These are phyloP conservation scores for Castanea crenata DNA, from an alignment of 306 rosid species.

Conservation along the genomic window DNA sequence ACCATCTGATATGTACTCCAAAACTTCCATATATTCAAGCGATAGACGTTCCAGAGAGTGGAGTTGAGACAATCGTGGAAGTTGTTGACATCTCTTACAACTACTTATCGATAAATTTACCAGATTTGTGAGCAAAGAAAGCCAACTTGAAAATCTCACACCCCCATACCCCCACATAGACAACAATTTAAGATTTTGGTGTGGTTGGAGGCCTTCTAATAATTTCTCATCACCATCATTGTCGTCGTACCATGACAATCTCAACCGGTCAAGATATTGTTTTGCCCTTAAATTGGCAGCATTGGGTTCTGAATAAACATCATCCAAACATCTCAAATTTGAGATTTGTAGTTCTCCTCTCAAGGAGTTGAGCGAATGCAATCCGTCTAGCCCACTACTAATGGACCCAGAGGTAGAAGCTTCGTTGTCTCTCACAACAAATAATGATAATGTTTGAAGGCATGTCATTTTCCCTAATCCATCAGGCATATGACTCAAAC, in stretches of 20 bases:
- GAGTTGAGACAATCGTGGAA: neutral
- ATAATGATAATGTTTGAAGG: conserved; percentile 3
- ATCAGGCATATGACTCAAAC: neutral
- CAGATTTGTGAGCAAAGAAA: neutral
- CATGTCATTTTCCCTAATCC: neutral
- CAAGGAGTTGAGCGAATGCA: neutral
- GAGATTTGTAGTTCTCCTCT: neutral
- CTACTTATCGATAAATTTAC: rapidly evolving
- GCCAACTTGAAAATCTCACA: neutral
- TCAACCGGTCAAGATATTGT: neutral
- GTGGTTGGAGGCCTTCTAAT: neutral
- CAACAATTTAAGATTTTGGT: neutral
- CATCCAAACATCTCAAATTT: neutral
- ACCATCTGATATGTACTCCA: neutral
- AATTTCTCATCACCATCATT: neutral
- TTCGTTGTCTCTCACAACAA: neutral
- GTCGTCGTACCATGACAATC: neutral
- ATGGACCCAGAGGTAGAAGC: too few species aligned
- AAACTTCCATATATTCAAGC: rapidly evolving
- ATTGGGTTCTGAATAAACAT: neutral
- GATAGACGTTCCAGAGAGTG: neutral
- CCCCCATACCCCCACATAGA: neutral
- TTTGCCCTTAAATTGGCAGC: neutral
- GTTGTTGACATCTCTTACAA: neutral
- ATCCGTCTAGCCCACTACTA: neutral